These are phyloP conservation scores for Melastoma candidum DNA, from an alignment of 441 rosid genomes.

Conservation along the genomic window DNA sequence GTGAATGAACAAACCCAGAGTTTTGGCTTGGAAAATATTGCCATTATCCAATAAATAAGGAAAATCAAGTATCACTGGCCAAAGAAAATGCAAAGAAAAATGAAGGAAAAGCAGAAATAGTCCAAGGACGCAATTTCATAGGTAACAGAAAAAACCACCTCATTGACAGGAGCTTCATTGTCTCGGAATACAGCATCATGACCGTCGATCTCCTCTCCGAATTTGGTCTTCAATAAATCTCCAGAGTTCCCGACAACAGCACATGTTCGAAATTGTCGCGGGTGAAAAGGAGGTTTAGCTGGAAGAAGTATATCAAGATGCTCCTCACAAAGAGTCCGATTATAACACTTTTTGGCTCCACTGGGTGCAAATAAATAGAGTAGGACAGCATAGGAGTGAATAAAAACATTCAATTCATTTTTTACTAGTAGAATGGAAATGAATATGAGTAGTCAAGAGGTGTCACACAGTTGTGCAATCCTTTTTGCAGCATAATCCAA, in stretches of 20 bases:
- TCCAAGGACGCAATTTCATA: no score
- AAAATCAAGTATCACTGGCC: no score
- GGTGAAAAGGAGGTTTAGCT: conserved; percentile 77
- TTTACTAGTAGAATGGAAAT: conserved; percentile 10
- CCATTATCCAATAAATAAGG: no score
- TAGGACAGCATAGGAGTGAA: conserved; percentile 1
- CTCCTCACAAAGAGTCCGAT: conserved; percentile 84
- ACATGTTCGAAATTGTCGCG: conserved; percentile 78
- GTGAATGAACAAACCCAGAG: no score
- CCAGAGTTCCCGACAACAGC: conserved; percentile 98
- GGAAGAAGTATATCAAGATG: conserved; percentile 82
- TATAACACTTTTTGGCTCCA: conserved; percentile 82
- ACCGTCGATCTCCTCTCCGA: conserved; percentile 85
- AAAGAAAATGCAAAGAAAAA: no score
- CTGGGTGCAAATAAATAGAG: conserved; percentile 27
- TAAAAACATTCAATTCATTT: conserved; percentile 1
- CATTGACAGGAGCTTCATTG: conserved; percentile 92
- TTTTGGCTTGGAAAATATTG: no score
- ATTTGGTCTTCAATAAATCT: conserved; percentile 79
- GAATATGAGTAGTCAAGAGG: neutral
- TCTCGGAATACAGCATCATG: conserved; percentile 94
- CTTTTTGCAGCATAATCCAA: conserved; percentile 91
- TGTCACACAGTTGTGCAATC: conserved; percentile 80
- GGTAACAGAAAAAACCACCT: conserved; percentile 28
- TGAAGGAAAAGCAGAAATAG: no score